A percentile compares a stretch with the other conserved stretches of the same genome.
Conservation (phyloP, 2,329 filamentous ascomycete genomes). For the Colletotrichum falcatum region DNA sequence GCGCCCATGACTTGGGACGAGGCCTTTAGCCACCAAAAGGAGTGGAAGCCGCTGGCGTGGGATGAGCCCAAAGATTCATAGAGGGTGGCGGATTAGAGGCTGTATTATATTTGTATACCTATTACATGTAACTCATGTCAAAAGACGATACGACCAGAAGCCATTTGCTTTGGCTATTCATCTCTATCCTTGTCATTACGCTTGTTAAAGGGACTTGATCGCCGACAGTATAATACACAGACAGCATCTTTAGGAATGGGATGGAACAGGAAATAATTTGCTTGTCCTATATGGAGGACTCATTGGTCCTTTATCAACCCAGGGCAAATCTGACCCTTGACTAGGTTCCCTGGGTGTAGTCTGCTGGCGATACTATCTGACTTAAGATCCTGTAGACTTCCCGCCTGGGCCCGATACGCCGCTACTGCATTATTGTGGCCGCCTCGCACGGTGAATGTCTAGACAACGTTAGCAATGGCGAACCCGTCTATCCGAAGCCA, state of each 20-base stretch:
- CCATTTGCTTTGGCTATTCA: slow-evolving; percentile 1
- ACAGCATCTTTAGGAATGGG: background rate
- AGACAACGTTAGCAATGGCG: slow-evolving; percentile 32
- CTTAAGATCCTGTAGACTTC: background rate
- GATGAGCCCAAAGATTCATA: slow-evolving; percentile 17
- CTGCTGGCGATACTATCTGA: background rate
- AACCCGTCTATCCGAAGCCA: slow-evolving; percentile 26
- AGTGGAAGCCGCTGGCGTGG: slow-evolving; percentile 29
- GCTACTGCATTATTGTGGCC: background rate
- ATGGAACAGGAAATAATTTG: background rate
- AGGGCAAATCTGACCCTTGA: background rate
- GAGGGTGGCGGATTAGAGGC: background rate
- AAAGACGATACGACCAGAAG: background rate
- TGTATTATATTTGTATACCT: slow-evolving; percentile 16
- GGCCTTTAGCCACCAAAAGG: slow-evolving; percentile 48
- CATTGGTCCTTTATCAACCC: background rate
- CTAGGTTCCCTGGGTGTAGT: background rate
- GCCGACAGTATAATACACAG: background rate
- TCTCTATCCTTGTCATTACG: slow-evolving; percentile 3
- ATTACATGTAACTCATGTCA: slow-evolving; percentile 29
- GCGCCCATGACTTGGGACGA: slow-evolving; percentile 49
- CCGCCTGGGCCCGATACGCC: background rate
- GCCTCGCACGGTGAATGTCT: slow-evolving; percentile 4
- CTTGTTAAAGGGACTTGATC: background rate
- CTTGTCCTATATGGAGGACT: background rate